Evolutionary conservation across 164 flowering plant species (phyloP).

Genomic region (Sedum album): DNA sequence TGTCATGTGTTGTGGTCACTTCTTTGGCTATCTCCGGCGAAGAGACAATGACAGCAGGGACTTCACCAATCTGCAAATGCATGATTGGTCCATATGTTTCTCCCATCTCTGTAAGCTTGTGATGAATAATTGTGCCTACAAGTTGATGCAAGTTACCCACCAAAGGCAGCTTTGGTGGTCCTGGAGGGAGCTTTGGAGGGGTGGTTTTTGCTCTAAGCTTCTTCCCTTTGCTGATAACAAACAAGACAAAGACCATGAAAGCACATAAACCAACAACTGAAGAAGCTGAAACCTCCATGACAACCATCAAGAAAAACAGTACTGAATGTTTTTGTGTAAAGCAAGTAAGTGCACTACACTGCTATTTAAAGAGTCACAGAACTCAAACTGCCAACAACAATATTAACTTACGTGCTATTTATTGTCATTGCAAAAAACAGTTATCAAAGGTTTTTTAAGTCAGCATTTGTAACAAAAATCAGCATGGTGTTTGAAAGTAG

Average conservation of each 20-base stretch:
- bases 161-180: constrained; percentile 4
- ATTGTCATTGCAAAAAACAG: neutral
- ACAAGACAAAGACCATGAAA: neutral
- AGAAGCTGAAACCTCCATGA: neutral
- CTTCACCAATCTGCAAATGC: too few relatives aligned
- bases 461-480: too few relatives aligned
- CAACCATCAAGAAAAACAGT: neutral
- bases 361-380: neutral
- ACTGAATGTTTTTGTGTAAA: neutral
- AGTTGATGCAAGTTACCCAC: constrained; percentile 6
- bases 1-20: constrained; percentile 32
- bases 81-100: too few relatives aligned
- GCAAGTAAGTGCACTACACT: neutral
- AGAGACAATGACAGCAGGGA: constrained; percentile 30
- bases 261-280: constrained; percentile 1
- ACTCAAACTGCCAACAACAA: constrained; percentile 1
- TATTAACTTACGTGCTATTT: neutral
- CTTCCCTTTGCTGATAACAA: neutral
- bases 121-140: constrained; percentile 7
- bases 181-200: neutral
- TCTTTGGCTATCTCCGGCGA: constrained; percentile 33
- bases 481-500: too few relatives aligned
- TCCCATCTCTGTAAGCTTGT: too few relatives aligned
- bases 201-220: neutral
- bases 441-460: too few relatives aligned